Conservation (phyloP, 1,284 basidiomycete species). For the Exsudoporus floridanus region DNA sequence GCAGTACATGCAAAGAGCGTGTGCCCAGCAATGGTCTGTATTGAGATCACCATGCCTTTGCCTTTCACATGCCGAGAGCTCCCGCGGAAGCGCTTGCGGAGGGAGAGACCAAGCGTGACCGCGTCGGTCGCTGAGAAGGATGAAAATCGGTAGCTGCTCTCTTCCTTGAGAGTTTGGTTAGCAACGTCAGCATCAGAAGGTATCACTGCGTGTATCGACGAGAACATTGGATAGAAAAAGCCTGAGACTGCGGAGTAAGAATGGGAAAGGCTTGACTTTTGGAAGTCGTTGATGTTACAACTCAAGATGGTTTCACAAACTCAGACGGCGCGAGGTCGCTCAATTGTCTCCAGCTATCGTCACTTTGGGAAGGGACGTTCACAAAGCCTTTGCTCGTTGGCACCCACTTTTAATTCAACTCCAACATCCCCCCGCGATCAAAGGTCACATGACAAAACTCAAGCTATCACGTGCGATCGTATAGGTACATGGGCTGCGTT, state of each 20-base stretch:
- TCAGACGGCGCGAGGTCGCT: no score
- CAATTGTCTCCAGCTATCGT: no score
- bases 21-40: slow-evolving; percentile 76
- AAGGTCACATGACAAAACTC: slow-evolving; percentile 30
- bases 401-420: neutral
- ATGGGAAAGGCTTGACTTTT: neutral
- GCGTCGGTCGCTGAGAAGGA: slow-evolving; percentile 75
- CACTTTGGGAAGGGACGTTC: no score
- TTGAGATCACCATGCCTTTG: slow-evolving; percentile 73
- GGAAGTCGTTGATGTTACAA: neutral
- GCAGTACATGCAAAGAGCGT: slow-evolving; percentile 78
- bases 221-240: slow-evolving; percentile 39
- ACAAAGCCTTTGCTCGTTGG: no score
- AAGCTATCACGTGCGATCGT: slow-evolving; percentile 24
- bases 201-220: slow-evolving; percentile 56
- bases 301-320: neutral
- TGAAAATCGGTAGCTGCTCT: slow-evolving; percentile 64
- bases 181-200: slow-evolving; percentile 72
- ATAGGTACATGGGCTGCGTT: no score
- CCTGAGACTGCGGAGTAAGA: slow-evolving; percentile 12
- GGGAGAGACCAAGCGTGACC: slow-evolving; percentile 73
- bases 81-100: slow-evolving; percentile 77
- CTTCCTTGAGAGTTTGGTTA: slow-evolving; percentile 65
- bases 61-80: slow-evolving; percentile 69
- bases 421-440: neutral